phyloP scores from a whole-genome alignment of 345 rosid species.

The Noccaea caerulescens region DNA sequence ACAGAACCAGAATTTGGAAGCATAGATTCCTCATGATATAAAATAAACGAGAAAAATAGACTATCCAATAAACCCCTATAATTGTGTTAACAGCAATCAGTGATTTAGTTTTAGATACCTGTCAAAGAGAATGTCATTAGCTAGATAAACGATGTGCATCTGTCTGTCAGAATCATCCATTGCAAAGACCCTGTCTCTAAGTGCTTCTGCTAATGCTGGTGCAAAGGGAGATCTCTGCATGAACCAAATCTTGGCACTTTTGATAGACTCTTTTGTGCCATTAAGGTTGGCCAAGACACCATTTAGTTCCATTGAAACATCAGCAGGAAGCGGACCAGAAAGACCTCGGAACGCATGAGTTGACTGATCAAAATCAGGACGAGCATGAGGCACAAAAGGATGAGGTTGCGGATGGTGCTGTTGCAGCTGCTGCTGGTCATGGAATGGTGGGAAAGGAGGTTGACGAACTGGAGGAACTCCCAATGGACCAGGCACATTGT shows the following conservation, averaged over 20 bases:
- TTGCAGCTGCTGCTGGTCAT: constrained; percentile 73
- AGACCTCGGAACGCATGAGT: constrained; percentile 68
- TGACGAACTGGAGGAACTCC: constrained; percentile 76
- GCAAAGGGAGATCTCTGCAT: constrained; percentile 97
- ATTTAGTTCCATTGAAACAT: constrained; percentile 80
- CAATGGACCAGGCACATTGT: constrained; percentile 54
- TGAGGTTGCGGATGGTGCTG: constrained; percentile 73
- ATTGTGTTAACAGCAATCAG: constrained; percentile 2
- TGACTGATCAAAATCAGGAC: constrained; percentile 79
- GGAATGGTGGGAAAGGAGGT: constrained; percentile 73
- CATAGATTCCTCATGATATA: constrained; percentile 1
- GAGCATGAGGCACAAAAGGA: constrained; percentile 58
- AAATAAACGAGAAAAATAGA: background rate
- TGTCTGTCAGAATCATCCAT: constrained; percentile 95
- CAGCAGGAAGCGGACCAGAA: constrained; percentile 87
- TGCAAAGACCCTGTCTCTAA: constrained; percentile 79
- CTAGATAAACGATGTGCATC: constrained; percentile 87
- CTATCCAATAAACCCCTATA: background rate
- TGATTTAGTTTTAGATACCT: constrained; percentile 53
- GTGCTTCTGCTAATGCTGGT: constrained; percentile 88
- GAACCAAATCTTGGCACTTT: constrained; percentile 97
- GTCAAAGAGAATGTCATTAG: constrained; percentile 97
- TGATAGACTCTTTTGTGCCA: constrained; percentile 98
- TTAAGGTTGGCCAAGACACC: constrained; percentile 74
- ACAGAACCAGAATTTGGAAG: constrained; percentile 21